Evolutionary conservation across 2,329 filamentous ascomycete species (phyloP), one percentile per base, ranked within the genome.

Genomic region (Alternaria sp.): DNA sequence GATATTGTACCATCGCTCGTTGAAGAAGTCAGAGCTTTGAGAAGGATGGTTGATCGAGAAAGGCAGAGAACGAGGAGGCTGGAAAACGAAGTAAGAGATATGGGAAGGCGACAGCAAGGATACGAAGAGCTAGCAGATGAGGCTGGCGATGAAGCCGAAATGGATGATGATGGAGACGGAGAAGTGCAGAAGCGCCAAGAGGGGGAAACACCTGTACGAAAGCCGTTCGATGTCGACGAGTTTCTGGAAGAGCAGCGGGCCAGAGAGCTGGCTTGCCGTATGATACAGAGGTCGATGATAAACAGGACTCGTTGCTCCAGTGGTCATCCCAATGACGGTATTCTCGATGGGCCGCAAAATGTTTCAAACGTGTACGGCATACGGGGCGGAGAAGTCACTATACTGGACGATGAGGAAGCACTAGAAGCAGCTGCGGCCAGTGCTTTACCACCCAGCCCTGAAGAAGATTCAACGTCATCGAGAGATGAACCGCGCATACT

Each of bases 301-400:
- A 23, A 23, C 17, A 46, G 19, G 7, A 13, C 11, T 4, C 4
- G 12, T 15, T 8, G 19, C 6, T 21, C 9, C 12, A 2, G 6
- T 15, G 6, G 5, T 1, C 0, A 4, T 21, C 6, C 7, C 12
- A 9, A 3, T 0, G 12, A 46, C 11, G 19, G 44, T 3, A 13
- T 45, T 13, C 19, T 12, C 7, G 12, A 15, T 45, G 44, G 10
- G 44, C 32, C 15, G 15, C 8, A 1, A 4, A 4, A 40, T 40
- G 1, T n/a, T 3, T n/a, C 32, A n/a, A 5, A 5, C 0, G 32
- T 40, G 15, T 6, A n/a, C 0, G 15, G 15, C 5, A 45, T 23
- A 45, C 44, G 44, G 10, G 44, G 44, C 19, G 30, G 30, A 21
- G 19, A 23, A 15, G 17, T 19, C 9, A 45, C 11, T 23, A 15